Base-by-base conservation (phyloP, 257 asterid species). In the Plantago major region DNA sequence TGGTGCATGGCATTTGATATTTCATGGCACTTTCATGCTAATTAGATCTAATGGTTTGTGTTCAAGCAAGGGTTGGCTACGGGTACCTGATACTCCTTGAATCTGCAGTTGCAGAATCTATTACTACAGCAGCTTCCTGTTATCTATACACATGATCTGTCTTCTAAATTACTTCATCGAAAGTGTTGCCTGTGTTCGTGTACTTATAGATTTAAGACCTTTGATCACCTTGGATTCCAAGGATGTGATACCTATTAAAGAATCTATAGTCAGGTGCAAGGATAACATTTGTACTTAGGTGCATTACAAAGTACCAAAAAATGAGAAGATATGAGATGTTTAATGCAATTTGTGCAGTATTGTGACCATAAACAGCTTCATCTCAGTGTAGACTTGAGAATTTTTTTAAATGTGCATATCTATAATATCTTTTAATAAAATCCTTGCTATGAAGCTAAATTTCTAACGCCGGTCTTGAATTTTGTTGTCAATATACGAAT, bases 311-410 rank as follows among this genome's bases (percentile, higher is more conserved):
- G 6, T 33, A 33, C 37, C 40, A 7, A 33, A 33, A 4, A 4
- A 5, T 7, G 40, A 33, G 40, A 33, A 33, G 60, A 46, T 46
- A 13, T 47, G 45, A 22, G 42, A 67, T 40, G 30, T 44, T 38
- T 48, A 28, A 30, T 10, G 22, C 11, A 9, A 46, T 59, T 4
- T 50, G 50, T 62, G 54, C 53, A 43, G 19, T 67, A 53, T 56
- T 42, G 42, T 30, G 38, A 40, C 19, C 57, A 1, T 56, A 44
- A 49, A 28, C 30, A 16, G 40, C 11, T 13, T 22, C 52, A 47
- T 60, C 46, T 45, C 22, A 40, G 38, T 63, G 58, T 62, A 42
- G 40, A 33, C 40, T 33, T 33, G 6, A 33, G 5, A 30, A 5
- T 33, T 33, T 33, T 33, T 59, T 64, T 44, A 51, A 50, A 11